Evolutionary conservation across 2,329 filamentous ascomycete genomes (phyloP).

Genomic region (Escovopsis sp.): DNA sequence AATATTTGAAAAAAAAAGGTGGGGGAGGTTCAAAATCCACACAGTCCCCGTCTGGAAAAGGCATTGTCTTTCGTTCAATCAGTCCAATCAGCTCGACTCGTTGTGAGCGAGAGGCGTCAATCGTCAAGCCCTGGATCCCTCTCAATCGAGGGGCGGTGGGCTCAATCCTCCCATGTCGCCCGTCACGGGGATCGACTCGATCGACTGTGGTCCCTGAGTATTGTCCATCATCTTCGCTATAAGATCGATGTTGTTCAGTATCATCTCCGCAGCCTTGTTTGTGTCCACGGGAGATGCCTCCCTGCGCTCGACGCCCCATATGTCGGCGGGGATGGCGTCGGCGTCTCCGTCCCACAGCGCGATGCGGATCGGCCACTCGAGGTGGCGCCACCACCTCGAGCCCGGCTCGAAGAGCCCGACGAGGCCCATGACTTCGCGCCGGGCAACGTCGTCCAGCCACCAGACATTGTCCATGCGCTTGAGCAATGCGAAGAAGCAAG

Average conservation of each 20-base stretch:
- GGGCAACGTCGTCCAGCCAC: conserved; percentile 56
- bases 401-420: conserved; percentile 43
- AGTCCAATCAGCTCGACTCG: too few relatives aligned
- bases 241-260: conserved; percentile 26
- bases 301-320: conserved; percentile 41
- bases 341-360: conserved; percentile 38
- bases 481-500: conserved; percentile 51
- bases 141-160: conserved; percentile 19
- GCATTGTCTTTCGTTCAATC: neutral
- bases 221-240: conserved; percentile 21
- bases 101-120: too few relatives aligned
- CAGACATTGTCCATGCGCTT: conserved; percentile 48
- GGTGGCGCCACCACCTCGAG: conserved; percentile 45
- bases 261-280: conserved; percentile 21
- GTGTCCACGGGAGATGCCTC: conserved; percentile 16
- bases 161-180: conserved; percentile 17
- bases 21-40: too few relatives aligned
- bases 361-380: conserved; percentile 46
- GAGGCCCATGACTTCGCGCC: conserved; percentile 50
- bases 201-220: conserved; percentile 14
- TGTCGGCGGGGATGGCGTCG: conserved; percentile 35
- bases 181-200: conserved; percentile 15
- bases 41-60: too few relatives aligned
- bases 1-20: too few relatives aligned
- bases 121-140: too few relatives aligned